These are phyloP conservation scores for Begonia fuchsioides DNA, from an alignment of 306 rosid species.

Conservation along the genomic window DNA sequence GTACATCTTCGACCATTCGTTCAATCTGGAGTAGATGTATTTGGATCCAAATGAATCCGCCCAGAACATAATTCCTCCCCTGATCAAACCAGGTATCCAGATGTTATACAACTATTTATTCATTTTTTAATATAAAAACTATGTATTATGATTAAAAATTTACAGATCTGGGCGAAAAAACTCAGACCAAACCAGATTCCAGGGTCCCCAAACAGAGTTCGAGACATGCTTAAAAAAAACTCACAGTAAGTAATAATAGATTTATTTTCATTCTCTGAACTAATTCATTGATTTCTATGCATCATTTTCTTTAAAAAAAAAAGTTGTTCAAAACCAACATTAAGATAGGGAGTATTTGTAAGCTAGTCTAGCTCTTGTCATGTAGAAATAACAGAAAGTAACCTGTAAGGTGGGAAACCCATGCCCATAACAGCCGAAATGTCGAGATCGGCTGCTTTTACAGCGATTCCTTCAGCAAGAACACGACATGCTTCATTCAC, in stretches of 20 bases:
- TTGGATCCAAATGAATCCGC: slow-evolving; percentile 88
- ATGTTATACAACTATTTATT: not conserved
- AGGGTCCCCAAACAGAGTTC: too few relatives aligned
- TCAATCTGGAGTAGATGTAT: slow-evolving; percentile 66
- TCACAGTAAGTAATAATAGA: too few relatives aligned
- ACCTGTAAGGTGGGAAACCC: slow-evolving; percentile 99
- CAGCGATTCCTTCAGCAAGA: slow-evolving; percentile 84
- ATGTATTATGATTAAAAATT: not conserved
- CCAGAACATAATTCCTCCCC: slow-evolving; percentile 97
- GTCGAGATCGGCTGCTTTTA: slow-evolving; percentile 86
- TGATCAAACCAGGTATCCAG: slow-evolving; percentile 18
- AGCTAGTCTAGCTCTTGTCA: too few relatives aligned
- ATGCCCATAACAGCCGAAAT: slow-evolving; percentile 76
- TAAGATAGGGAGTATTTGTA: too few relatives aligned
- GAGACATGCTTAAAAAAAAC: too few relatives aligned
- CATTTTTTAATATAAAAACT: not conserved
- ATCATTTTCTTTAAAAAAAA: too few relatives aligned
- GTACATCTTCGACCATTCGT: slow-evolving; percentile 60
- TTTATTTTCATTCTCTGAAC: too few relatives aligned
- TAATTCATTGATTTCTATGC: too few relatives aligned
- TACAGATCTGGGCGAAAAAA: too few relatives aligned
- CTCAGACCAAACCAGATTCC: too few relatives aligned
- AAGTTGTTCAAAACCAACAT: too few relatives aligned
- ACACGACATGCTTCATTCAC: slow-evolving; percentile 96
- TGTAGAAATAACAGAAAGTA: slow-evolving; percentile 1